A percentile compares a stretch with the other conserved stretches of the same genome.
Evolutionary conservation across 2,329 filamentous ascomycete species (phyloP).

Genomic region (Cordyceps cicadae): DNA sequence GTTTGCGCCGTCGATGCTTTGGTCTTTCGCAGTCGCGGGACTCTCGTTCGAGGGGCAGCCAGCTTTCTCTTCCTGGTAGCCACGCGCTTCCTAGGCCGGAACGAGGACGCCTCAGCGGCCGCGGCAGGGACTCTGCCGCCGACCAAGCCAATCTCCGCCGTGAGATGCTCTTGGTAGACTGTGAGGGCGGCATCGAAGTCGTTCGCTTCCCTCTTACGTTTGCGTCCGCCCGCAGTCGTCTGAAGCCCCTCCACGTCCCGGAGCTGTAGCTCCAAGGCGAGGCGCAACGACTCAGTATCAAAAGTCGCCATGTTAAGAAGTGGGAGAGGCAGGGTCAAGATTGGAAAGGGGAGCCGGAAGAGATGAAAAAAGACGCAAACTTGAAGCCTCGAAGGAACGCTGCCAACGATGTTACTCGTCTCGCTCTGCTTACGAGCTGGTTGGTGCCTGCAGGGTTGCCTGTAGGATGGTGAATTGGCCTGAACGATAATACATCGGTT

Average conservation of each 20-base stretch:
- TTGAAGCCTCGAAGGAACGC: no score
- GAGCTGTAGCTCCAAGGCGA: neutral
- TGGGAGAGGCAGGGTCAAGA: neutral
- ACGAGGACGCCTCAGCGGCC: neutral
- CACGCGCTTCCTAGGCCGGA: neutral
- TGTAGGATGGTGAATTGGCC: no score
- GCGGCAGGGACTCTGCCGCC: neutral
- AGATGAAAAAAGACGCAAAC: no score
- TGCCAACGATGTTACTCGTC: neutral
- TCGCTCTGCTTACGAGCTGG: neutral
- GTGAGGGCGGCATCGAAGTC: neutral
- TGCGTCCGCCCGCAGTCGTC: neutral
- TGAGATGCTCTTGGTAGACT: neutral
- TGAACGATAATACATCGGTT: neutral
- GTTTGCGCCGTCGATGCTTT: neutral
- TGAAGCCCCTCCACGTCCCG: neutral
- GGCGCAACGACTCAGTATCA: neutral
- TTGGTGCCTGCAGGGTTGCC: neutral
- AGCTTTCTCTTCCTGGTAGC: neutral
- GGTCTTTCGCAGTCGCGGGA: neutral
- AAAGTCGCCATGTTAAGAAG: neutral
- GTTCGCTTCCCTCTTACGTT: neutral
- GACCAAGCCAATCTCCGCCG: neutral
- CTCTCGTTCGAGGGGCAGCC: neutral
- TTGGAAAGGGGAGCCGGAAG: no score